Evolutionary conservation across 768 basidiomycete genomes (phyloP).

Genomic region (Pisolithus tinctorius): DNA sequence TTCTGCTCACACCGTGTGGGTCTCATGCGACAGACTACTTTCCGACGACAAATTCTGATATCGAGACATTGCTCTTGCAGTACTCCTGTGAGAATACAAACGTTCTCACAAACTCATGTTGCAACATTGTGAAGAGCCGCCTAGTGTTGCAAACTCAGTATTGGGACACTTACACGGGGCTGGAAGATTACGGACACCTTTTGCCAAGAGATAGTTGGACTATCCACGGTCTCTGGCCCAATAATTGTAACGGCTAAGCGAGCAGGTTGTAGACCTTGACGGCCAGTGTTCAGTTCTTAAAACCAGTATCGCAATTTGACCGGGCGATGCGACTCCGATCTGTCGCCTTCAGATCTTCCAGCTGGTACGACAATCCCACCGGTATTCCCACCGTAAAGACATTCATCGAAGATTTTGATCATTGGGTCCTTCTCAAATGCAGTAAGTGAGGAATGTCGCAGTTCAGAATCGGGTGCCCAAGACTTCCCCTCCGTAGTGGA

Average conservation of each 20-base stretch:
- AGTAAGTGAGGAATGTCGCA: constrained; percentile 32
- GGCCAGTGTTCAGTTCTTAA: constrained; percentile 40
- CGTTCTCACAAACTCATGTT: constrained; percentile 51
- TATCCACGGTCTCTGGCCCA: constrained; percentile 72
- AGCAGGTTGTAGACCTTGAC: not conserved
- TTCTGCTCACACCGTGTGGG: constrained; percentile 9
- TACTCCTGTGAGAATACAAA: constrained; percentile 62
- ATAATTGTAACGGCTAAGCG: constrained; percentile 57
- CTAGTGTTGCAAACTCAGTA: constrained; percentile 61
- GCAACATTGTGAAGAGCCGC: constrained; percentile 59
- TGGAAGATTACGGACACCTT: constrained; percentile 52
- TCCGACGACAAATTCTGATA: constrained; percentile 14
- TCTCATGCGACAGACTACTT: constrained; percentile 10
- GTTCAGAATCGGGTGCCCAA: no score
- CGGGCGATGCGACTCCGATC: no score
- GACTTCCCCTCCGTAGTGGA: constrained; percentile 39
- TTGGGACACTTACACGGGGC: constrained; percentile 62
- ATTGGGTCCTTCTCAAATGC: constrained; percentile 45
- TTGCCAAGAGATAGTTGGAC: constrained; percentile 63
- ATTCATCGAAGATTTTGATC: constrained; percentile 50
- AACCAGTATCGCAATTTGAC: constrained; percentile 57
- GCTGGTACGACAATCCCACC: constrained; percentile 47
- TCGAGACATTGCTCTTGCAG: constrained; percentile 25
- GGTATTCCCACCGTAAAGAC: constrained; percentile 49
- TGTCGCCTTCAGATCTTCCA: constrained; percentile 26